Percentiles rank a stretch among this genome's conserved stretches.
phyloP scores from a whole-genome alignment of 345 rosid genomes.

The Eucalyptus caleyi region DNA sequence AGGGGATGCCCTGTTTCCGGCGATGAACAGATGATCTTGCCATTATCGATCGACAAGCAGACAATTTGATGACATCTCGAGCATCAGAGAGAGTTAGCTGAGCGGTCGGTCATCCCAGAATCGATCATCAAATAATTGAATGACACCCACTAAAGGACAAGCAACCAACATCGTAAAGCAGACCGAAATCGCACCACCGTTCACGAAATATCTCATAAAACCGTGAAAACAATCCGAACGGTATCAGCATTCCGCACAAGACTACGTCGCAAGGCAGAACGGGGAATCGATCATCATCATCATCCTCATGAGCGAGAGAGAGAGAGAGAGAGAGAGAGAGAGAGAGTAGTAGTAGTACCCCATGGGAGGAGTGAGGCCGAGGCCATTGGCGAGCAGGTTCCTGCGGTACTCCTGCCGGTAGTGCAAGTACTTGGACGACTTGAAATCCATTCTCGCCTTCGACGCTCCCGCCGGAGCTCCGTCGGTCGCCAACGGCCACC shows the following conservation, averaged over 20 bases:
- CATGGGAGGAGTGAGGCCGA: conserved; percentile 76
- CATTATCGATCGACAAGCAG: not conserved
- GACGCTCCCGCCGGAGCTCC: not conserved
- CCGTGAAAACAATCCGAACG: not conserved
- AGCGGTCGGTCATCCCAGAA: not conserved
- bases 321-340: not conserved
- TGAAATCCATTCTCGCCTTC: not conserved
- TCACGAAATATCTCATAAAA: not conserved
- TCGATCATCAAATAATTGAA: not conserved
- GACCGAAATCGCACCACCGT: not conserved
- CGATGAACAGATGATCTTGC: not conserved
- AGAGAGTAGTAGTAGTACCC: conserved; percentile 19
- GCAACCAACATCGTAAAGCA: not conserved
- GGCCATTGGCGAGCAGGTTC: conserved; percentile 49
- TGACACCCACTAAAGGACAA: not conserved
- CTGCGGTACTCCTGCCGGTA: conserved; percentile 15
- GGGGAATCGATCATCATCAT: not conserved
- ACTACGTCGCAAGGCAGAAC: not conserved
- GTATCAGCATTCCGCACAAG: not conserved
- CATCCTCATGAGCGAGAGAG: not conserved
- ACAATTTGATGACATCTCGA: not conserved
- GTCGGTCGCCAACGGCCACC: not conserved
- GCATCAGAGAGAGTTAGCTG: not conserved
- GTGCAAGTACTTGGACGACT: not conserved
- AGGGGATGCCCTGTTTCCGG: not conserved